These are phyloP conservation scores for Penicillium sp. DNA, from an alignment of 2,329 filamentous ascomycete species.

Conservation along the genomic window DNA sequence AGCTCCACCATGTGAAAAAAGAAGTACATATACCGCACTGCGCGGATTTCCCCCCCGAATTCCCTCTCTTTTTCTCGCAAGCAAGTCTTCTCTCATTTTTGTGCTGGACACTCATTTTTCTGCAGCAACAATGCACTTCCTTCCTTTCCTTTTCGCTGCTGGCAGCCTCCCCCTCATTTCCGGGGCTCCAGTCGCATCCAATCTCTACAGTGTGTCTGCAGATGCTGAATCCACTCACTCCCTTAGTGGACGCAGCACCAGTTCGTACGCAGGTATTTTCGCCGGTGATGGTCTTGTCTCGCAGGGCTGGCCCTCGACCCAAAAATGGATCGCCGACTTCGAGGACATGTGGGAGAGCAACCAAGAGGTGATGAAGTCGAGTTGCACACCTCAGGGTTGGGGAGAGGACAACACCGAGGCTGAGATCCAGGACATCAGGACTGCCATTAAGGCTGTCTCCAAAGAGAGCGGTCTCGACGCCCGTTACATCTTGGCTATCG, in stretches of 20 bases:
- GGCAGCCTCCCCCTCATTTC: constrained; percentile 36
- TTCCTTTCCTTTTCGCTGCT: constrained; percentile 33
- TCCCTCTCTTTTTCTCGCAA: constrained; percentile 6
- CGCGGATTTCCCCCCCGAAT: background rate
- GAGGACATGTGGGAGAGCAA: constrained; percentile 25
- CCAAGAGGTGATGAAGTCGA: constrained; percentile 13
- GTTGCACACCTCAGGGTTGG: constrained; percentile 21
- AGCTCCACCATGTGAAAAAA: constrained; percentile 7
- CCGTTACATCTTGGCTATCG: constrained; percentile 50
- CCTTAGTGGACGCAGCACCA: constrained; percentile 20
- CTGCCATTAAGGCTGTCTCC: constrained; percentile 40
- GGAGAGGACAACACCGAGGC: constrained; percentile 30
- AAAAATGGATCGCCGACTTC: constrained; percentile 26
- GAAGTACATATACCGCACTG: constrained; percentile 17
- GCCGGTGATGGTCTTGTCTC: constrained; percentile 24
- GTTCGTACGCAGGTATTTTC: constrained; percentile 21
- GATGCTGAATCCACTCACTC: constrained; percentile 20
- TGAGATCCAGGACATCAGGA: constrained; percentile 36
- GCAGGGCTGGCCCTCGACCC: constrained; percentile 30
- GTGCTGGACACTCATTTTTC: constrained; percentile 26
- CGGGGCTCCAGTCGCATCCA: constrained; percentile 30
- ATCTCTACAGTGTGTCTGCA: constrained; percentile 24
- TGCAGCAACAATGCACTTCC: constrained; percentile 21
- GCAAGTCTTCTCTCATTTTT: constrained; percentile 24
- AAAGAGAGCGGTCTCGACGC: constrained; percentile 37